phyloP scores from a whole-genome alignment of 1,284 basidiomycete genomes.

The Chondrostereum purpureum region DNA sequence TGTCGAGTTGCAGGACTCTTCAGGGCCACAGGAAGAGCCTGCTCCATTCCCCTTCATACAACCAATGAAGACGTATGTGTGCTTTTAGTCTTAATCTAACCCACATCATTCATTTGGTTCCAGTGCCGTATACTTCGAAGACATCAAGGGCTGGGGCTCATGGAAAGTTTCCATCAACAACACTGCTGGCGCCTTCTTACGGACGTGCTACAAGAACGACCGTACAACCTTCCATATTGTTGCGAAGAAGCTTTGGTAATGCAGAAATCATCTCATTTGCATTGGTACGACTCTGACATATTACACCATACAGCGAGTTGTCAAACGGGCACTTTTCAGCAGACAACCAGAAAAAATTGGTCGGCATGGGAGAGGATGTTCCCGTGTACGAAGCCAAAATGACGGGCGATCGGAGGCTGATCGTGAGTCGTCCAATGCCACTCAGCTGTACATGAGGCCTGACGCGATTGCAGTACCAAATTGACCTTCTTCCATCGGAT shows the following conservation, averaged over 20 bases:
- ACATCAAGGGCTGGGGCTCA: slow-evolving; percentile 43
- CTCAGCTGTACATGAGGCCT: background rate
- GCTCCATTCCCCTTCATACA: slow-evolving; percentile 37
- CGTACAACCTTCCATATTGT: slow-evolving; percentile 38
- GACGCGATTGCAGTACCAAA: slow-evolving; percentile 43
- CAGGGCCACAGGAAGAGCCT: slow-evolving; percentile 11
- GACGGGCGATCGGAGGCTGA: slow-evolving; percentile 50
- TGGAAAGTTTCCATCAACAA: slow-evolving; percentile 46
- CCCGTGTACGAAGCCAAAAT: slow-evolving; percentile 68
- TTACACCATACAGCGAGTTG: slow-evolving; percentile 39
- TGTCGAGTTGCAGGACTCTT: background rate
- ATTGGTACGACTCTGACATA: slow-evolving; percentile 2
- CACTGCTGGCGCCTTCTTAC: slow-evolving; percentile 36
- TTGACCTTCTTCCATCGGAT: slow-evolving; percentile 49
- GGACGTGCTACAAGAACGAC: slow-evolving; percentile 32
- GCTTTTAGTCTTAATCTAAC: slow-evolving; percentile 2
- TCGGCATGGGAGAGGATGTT: slow-evolving; percentile 34
- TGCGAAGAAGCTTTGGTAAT: slow-evolving; percentile 55
- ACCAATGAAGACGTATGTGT: slow-evolving; percentile 35
- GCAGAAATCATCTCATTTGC: background rate
- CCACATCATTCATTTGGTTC: background rate
- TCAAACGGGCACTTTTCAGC: slow-evolving; percentile 62
- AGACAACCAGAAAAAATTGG: slow-evolving; percentile 63
- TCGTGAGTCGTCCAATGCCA: slow-evolving; percentile 46
- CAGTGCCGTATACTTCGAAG: slow-evolving; percentile 41